Evolutionary conservation across 2,329 filamentous ascomycete genomes (phyloP).

Genomic region (Botryotinia narcissicola): DNA sequence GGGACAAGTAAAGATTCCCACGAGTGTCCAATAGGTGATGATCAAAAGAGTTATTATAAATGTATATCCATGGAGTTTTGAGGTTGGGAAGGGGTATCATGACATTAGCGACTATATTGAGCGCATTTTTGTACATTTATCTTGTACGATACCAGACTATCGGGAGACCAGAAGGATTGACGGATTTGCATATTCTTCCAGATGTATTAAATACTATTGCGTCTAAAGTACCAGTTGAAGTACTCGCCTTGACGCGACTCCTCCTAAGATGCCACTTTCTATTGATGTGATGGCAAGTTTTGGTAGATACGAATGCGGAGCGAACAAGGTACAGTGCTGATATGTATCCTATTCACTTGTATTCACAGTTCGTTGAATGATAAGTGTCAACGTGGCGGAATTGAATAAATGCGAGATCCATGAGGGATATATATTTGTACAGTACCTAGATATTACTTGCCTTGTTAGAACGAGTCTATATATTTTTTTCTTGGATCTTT

Average conservation of each 20-base stretch:
- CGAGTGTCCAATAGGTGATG: constrained; percentile 45
- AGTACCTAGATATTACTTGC: neutral
- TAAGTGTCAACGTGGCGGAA: neutral
- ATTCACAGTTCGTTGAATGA: neutral
- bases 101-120: constrained; percentile 16
- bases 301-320: neutral
- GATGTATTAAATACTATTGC: neutral
- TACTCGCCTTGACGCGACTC: neutral
- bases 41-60: constrained; percentile 15
- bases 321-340: neutral
- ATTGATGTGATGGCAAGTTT: neutral
- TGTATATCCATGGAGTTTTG: constrained; percentile 19
- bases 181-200: neutral
- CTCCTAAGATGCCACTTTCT: neutral
- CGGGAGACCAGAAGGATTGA: neutral
- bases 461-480: neutral
- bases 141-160: constrained; percentile 12
- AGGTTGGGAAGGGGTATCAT: constrained; percentile 7
- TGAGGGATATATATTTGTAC: neutral
- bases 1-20: constrained; percentile 67
- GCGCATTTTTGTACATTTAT: constrained; percentile 9
- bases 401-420: neutral
- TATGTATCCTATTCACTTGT: neutral
- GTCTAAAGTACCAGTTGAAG: neutral
- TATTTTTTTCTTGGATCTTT: neutral